phyloP scores from a whole-genome alignment of 2,329 filamentous ascomycete genomes.

The Dryadomyces quercus-mongolicae region DNA sequence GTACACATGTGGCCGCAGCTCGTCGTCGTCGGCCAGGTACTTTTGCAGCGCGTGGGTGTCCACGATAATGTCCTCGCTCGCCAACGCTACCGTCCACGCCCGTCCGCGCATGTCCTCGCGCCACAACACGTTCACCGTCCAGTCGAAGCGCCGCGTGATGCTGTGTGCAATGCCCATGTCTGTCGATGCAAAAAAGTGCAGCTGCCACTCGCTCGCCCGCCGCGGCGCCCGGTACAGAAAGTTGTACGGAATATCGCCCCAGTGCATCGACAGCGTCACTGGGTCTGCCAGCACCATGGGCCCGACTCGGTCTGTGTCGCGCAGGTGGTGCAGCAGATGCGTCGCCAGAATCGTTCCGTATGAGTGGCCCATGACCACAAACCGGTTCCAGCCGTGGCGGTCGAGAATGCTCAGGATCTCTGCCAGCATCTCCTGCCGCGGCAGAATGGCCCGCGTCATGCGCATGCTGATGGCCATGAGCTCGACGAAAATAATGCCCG shows the following conservation, averaged over 20 bases:
- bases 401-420: background rate
- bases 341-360: constrained; percentile 1
- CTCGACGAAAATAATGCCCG: background rate
- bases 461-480: constrained; percentile 4
- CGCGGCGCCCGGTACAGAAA: constrained; percentile 2
- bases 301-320: background rate
- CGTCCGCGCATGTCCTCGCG: background rate
- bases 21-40: background rate
- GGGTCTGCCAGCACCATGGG: constrained; percentile 1
- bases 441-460: background rate
- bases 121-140: constrained; percentile 1
- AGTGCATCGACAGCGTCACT: constrained; percentile 1
- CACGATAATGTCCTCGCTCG: constrained; percentile 1
- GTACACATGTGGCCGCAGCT: background rate
- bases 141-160: constrained; percentile 3
- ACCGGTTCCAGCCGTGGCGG: constrained; percentile 1
- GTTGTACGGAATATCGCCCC: constrained; percentile 1
- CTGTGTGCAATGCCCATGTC: constrained; percentile 1
- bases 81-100: background rate
- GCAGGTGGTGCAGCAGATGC: constrained; percentile 1
- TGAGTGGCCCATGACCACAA: background rate
- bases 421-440: background rate
- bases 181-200: constrained; percentile 3
- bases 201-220: constrained; percentile 2
- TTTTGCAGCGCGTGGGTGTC: background rate